phyloP scores from a whole-genome alignment of 2,329 filamentous ascomycete species.

The Raffaelea albimanens region DNA sequence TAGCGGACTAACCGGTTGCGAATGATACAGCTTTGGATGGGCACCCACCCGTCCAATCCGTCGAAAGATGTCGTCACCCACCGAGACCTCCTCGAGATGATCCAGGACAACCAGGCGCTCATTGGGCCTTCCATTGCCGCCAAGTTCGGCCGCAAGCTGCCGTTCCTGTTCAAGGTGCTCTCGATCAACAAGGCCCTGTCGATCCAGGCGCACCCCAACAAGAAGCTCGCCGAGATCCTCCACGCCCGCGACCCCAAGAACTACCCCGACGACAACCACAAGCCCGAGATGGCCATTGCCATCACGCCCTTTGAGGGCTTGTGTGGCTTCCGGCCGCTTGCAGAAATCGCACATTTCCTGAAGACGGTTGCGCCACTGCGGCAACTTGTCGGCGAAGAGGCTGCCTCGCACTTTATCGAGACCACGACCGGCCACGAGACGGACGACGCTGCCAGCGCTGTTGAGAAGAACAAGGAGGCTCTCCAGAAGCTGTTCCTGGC shows the following conservation, averaged over 20 bases:
- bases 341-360: constrained; percentile 80
- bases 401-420: constrained; percentile 47
- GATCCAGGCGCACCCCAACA: constrained; percentile 95
- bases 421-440: constrained; percentile 36
- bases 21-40: constrained; percentile 91
- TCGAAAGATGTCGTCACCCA: constrained; percentile 82
- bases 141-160: constrained; percentile 72
- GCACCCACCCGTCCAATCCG: constrained; percentile 90
- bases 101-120: constrained; percentile 77
- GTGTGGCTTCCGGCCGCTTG: constrained; percentile 85
- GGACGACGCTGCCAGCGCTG: constrained; percentile 24
- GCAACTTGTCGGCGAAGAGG: constrained; percentile 56
- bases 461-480: constrained; percentile 61
- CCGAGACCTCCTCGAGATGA: constrained; percentile 76
- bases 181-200: constrained; percentile 93
- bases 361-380: constrained; percentile 46
- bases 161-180: constrained; percentile 96
- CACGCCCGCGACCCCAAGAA: constrained; percentile 83
- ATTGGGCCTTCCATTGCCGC: constrained; percentile 64
- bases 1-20: not conserved
- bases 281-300: constrained; percentile 98
- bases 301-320: constrained; percentile 93
- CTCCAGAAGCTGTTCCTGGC: constrained; percentile 67
- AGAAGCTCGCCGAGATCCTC: constrained; percentile 82
- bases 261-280: constrained; percentile 99